Evolutionary conservation across 83 land plant genomes (phyloP).

Genomic region (Picea abies): DNA sequence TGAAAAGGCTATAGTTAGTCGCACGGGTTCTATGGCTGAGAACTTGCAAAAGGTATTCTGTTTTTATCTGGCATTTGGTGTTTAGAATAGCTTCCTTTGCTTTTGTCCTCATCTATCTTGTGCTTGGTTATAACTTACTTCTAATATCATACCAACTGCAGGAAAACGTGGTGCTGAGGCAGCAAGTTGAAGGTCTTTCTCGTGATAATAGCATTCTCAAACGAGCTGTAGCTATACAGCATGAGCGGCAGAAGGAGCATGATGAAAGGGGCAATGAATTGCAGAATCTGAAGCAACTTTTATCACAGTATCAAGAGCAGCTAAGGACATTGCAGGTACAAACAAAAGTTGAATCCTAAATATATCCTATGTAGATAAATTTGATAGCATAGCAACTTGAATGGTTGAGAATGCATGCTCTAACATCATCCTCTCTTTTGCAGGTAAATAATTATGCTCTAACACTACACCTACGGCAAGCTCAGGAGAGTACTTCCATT

Average conservation of each 20-base stretch:
- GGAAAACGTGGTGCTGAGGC: slow-evolving; percentile 67
- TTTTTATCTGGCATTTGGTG: too few species aligned
- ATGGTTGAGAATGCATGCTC: background rate
- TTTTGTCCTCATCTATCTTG: background rate
- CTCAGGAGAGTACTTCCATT: slow-evolving; percentile 73
- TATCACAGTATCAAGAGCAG: slow-evolving; percentile 86
- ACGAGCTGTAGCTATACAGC: slow-evolving; percentile 85
- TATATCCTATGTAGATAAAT: background rate
- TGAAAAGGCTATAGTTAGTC: slow-evolving; percentile 65
- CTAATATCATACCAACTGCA: slow-evolving; percentile 17
- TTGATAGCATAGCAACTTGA: background rate
- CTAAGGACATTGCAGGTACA: slow-evolving; percentile 71
- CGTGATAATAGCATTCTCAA: slow-evolving; percentile 77
- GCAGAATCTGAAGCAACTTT: slow-evolving; percentile 67
- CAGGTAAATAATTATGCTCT: slow-evolving; percentile 88
- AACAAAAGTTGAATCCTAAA: background rate
- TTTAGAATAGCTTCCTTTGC: background rate
- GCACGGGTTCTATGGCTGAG: slow-evolving; percentile 25
- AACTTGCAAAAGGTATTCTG: slow-evolving; percentile 42
- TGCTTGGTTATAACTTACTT: background rate
- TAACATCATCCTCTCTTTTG: slow-evolving; percentile 13
- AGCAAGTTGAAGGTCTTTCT: slow-evolving; percentile 60
- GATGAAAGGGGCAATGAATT: slow-evolving; percentile 66
- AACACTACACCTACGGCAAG: slow-evolving; percentile 73
- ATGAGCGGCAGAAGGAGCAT: slow-evolving; percentile 77